These are phyloP conservation scores for Coemansia sp. DNA, from an alignment of 371 early-diverging fungal genomes.

Conservation along the genomic window DNA sequence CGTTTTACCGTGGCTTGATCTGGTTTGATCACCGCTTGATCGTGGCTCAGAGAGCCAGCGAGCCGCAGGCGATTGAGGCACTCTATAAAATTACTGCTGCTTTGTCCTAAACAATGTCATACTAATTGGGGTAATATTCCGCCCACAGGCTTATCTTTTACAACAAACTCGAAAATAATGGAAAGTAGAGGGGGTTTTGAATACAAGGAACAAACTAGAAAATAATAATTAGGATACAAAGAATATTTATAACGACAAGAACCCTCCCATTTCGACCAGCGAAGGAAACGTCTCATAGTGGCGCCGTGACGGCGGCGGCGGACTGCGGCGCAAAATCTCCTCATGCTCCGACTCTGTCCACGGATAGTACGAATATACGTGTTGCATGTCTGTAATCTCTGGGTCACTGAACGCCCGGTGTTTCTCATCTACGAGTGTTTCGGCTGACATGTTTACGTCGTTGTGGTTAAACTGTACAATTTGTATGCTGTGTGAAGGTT, in stretches of 20 bases:
- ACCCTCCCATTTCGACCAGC: slow-evolving; percentile 49
- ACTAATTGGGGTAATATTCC: neutral
- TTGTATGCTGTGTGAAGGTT: neutral
- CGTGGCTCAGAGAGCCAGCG: too few relatives aligned
- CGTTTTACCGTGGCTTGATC: too few relatives aligned
- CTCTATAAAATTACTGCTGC: neutral
- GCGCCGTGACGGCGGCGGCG: slow-evolving; percentile 41
- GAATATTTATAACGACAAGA: slow-evolving; percentile 19
- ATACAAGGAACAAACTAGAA: neutral
- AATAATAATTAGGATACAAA: neutral
- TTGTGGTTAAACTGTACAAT: neutral
- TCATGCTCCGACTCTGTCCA: slow-evolving; percentile 47
- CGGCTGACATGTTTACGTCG: slow-evolving; percentile 13
- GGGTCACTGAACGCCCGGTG: slow-evolving; percentile 34
- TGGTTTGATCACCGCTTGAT: too few relatives aligned
- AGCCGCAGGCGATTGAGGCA: too few relatives aligned
- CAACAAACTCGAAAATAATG: neutral
- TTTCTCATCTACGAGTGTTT: slow-evolving; percentile 42
- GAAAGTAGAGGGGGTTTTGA: neutral
- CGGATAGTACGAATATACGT: slow-evolving; percentile 46
- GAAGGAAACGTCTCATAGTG: slow-evolving; percentile 47
- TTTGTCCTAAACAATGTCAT: neutral
- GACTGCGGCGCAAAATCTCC: slow-evolving; percentile 40
- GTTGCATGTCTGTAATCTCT: slow-evolving; percentile 18
- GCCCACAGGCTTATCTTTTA: neutral